These are phyloP conservation scores for Boletus pseudopeckii DNA, from an alignment of 768 basidiomycete genomes.

Conservation along the genomic window DNA sequence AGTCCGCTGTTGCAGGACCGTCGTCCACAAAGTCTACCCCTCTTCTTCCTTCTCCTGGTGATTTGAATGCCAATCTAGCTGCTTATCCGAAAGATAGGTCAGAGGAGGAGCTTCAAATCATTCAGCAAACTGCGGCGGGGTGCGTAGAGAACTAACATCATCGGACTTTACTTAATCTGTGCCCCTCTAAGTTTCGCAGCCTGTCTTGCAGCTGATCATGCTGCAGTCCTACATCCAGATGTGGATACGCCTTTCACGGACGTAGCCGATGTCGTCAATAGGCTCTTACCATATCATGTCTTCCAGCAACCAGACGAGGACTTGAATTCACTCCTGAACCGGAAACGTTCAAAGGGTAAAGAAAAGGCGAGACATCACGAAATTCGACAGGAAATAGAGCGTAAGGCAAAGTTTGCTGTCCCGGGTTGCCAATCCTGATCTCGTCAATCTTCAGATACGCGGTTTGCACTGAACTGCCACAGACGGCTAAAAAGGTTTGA, in stretches of 20 bases:
- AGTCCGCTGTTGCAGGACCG: constrained; percentile 24
- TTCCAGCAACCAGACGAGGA: constrained; percentile 75
- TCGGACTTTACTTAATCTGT: constrained; percentile 15
- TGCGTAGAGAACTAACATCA: constrained; percentile 25
- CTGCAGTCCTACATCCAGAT: constrained; percentile 58
- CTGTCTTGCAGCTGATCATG: constrained; percentile 61
- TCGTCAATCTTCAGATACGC: constrained; percentile 49
- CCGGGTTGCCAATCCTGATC: neutral
- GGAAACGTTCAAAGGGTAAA: constrained; percentile 53
- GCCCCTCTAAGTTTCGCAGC: constrained; percentile 47
- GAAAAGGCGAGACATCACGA: constrained; percentile 50
- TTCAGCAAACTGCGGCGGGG: constrained; percentile 48
- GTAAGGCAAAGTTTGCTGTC: constrained; percentile 32
- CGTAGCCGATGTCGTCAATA: constrained; percentile 58
- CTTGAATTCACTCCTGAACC: constrained; percentile 33
- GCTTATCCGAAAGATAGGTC: constrained; percentile 37
- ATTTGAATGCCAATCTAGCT: constrained; percentile 24
- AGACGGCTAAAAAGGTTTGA: constrained; percentile 53
- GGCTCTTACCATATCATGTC: constrained; percentile 76
- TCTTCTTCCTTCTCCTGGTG: constrained; percentile 11
- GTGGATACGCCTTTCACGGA: constrained; percentile 67
- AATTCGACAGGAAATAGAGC: constrained; percentile 47
- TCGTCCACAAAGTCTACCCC: constrained; percentile 17
- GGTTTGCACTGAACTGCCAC: constrained; percentile 65
- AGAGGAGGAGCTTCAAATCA: constrained; percentile 50